Evolutionary conservation across 495 filamentous ascomycete genomes (phyloP), one percentile per base, ranked within the genome.

Genomic region (Penicillium ochrochloron): DNA sequence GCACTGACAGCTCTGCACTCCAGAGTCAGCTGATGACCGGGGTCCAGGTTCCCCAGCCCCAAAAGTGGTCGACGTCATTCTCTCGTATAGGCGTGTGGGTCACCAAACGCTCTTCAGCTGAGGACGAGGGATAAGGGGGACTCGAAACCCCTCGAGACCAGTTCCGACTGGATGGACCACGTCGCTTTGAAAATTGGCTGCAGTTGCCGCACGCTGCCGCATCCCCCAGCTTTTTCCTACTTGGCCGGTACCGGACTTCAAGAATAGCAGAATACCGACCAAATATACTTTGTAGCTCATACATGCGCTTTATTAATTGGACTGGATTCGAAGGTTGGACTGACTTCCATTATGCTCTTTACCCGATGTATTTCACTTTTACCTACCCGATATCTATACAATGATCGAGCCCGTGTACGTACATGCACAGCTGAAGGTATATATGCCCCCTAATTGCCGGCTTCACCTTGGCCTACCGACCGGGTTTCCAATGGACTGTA

Each of bases 131-230:
- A 33, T 33, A 9, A 66, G 57, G 56, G 67, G n/a, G 29, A 34
- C 59, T 64, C 64, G 53, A 60, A 61, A 65, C 52, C 60, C 41
- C 64, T 65, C 62, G 60, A 65, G 60, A 65, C 56, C 50, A 66
- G 54, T 69, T 73, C 70, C 70, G 68, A 73, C 70, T 73, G 70
- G 67, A 53, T 50, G 68, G 59, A 62, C 66, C 69, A 34, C 19
- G 50, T 44, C 51, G 33, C 64, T 71, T 71, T 54, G 39, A 64
- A 70, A 70, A 60, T 62, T 60, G 62, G 52, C 68, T 69, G 69
- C 68, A 65, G 60, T 27, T 52, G 63, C 55, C 11, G 35, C 64
- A 23, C 41, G 55, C 41, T 27, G 57, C 57, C 37, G 41, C 19
- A 27, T 59, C 61, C 64, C 61, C 61, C 61, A 56, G 64, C 55